Evolutionary conservation across 768 basidiomycete species (phyloP).

Genomic region (Boletus vermiculosoides): DNA sequence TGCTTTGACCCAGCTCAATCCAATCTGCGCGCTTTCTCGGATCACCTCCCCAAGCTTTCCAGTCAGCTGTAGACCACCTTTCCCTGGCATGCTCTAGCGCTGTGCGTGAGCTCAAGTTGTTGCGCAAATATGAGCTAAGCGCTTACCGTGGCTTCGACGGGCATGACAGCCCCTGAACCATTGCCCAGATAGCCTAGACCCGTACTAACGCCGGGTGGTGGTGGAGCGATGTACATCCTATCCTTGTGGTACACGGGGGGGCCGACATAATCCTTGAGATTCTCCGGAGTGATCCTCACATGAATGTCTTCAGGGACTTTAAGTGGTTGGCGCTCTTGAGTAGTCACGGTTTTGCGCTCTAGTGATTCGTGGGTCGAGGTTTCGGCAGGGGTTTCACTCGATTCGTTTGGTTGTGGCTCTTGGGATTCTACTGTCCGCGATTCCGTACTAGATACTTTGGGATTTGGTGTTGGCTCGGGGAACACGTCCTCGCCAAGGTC

Average conservation of each 20-base stretch:
- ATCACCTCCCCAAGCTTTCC: constrained; percentile 99
- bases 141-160: constrained; percentile 88
- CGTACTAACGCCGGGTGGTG: constrained; percentile 91
- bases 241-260: constrained; percentile 96
- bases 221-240: constrained; percentile 74
- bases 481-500: constrained; percentile 86
- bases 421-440: constrained; percentile 51
- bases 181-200: constrained; percentile 96
- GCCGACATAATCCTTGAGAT: constrained; percentile 94
- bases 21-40: constrained; percentile 93
- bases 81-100: constrained; percentile 89
- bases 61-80: constrained; percentile 87
- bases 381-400: constrained; percentile 21
- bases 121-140: neutral
- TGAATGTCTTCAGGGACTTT: constrained; percentile 75
- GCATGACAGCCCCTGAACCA: constrained; percentile 96
- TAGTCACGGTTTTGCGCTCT: constrained; percentile 63
- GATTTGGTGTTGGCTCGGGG: constrained; percentile 57
- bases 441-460: constrained; percentile 15
- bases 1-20: constrained; percentile 87
- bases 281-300: constrained; percentile 80
- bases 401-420: constrained; percentile 44
- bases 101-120: neutral
- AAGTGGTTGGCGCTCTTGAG: constrained; percentile 75
- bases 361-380: constrained; percentile 20